Conservation (phyloP, 495 filamentous ascomycete species). For the Tetracladium setigerum region DNA sequence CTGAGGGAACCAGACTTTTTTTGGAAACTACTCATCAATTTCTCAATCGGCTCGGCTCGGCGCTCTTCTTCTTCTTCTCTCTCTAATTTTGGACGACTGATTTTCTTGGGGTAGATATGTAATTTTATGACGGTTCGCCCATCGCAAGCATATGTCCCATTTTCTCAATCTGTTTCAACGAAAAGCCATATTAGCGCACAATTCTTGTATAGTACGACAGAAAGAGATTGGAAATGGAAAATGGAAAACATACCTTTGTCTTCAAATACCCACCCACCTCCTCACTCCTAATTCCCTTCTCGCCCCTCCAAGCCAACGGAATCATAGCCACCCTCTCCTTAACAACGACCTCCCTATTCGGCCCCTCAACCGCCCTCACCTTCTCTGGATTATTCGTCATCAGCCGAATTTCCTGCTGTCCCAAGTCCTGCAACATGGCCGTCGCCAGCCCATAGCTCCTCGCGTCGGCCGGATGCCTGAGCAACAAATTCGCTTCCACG, state of each 20-base stretch:
- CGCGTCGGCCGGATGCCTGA: conserved; percentile 91
- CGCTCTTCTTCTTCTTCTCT: no score
- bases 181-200: conserved; percentile 13
- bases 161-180: conserved; percentile 50
- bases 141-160: conserved; percentile 59
- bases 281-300: conserved; percentile 73
- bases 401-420: conserved; percentile 66
- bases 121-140: conserved; percentile 5
- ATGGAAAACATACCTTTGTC: conserved; percentile 66
- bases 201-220: conserved; percentile 2
- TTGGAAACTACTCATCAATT: no score
- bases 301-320: conserved; percentile 79
- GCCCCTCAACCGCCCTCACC: conserved; percentile 87
- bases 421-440: conserved; percentile 84
- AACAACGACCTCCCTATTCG: conserved; percentile 77
- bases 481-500: conserved; percentile 86
- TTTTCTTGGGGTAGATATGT: no score
- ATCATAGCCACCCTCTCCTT: conserved; percentile 92
- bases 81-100: no score
- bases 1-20: no score
- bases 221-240: not conserved
- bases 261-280: conserved; percentile 90
- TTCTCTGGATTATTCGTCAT: conserved; percentile 99
- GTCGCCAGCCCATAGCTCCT: conserved; percentile 91
- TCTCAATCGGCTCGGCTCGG: no score